phyloP scores from a whole-genome alignment of 345 rosid species.

The Excoecaria cochinchinensis region DNA sequence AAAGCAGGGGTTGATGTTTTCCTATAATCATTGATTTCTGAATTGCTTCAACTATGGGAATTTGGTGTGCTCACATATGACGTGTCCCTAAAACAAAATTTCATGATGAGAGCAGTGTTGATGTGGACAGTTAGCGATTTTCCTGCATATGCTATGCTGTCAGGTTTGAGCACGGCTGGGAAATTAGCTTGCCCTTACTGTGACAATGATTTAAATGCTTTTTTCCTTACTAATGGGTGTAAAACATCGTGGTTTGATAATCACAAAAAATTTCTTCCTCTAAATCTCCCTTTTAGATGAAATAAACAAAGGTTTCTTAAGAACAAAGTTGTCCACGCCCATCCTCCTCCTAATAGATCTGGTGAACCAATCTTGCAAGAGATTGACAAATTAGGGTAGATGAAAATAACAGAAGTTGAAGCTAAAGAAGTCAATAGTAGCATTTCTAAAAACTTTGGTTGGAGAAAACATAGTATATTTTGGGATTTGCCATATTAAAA shows the following conservation, averaged over 20 bases:
- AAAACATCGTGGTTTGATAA: not conserved
- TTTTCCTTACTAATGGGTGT: not conserved
- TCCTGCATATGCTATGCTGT: slow-evolving; percentile 9
- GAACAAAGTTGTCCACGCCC: no score
- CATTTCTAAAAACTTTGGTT: not conserved
- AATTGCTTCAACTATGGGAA: not conserved
- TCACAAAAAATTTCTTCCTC: no score
- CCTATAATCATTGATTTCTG: slow-evolving; percentile 3
- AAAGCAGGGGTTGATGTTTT: slow-evolving; percentile 10
- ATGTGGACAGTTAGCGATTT: slow-evolving; percentile 20
- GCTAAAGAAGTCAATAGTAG: not conserved
- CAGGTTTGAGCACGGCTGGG: not conserved
- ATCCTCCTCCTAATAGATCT: no score
- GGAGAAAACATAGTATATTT: not conserved
- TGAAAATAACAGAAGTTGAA: not conserved
- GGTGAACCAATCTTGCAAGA: no score
- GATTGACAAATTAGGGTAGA: no score
- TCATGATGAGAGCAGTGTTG: not conserved
- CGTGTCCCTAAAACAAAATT: not conserved
- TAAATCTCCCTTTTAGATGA: no score
- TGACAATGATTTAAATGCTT: not conserved
- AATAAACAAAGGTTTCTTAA: no score
- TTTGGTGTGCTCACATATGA: not conserved
- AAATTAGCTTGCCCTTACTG: not conserved
- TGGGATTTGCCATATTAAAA: not conserved